phyloP scores from a whole-genome alignment of 768 basidiomycete genomes.

The Russula virescens region DNA sequence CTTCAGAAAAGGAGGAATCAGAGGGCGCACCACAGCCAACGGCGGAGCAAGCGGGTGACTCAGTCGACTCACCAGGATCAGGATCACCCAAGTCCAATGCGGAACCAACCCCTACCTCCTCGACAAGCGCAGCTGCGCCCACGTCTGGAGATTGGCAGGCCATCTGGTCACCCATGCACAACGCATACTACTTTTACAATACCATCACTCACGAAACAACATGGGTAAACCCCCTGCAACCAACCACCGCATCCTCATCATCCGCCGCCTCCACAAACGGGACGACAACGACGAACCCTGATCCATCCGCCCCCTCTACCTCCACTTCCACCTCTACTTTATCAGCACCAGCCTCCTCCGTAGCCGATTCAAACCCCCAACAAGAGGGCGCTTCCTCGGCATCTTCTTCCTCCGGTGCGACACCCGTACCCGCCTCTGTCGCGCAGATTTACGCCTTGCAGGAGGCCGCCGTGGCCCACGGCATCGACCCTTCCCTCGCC shows the following conservation, averaged over 20 bases:
- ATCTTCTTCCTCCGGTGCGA: constrained; percentile 30
- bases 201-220: constrained; percentile 70
- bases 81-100: neutral
- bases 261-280: neutral
- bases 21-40: neutral
- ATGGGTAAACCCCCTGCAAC: constrained; percentile 71
- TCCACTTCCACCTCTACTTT: constrained; percentile 22
- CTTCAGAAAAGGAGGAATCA: neutral
- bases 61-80: neutral
- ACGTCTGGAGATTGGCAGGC: constrained; percentile 60
- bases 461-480: constrained; percentile 67
- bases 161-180: constrained; percentile 69
- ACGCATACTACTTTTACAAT: constrained; percentile 85
- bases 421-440: constrained; percentile 27
- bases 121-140: constrained; percentile 11
- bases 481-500: constrained; percentile 79
- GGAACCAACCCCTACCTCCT: constrained; percentile 6
- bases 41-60: neutral
- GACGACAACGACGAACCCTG: neutral
- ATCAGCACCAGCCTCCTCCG: constrained; percentile 27
- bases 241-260: neutral
- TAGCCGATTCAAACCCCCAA: constrained; percentile 24
- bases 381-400: constrained; percentile 25
- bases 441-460: constrained; percentile 45
- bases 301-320: constrained; percentile 19